Evolutionary conservation across 768 basidiomycete genomes (phyloP).

Genomic region (Glaciozyma antarctica): DNA sequence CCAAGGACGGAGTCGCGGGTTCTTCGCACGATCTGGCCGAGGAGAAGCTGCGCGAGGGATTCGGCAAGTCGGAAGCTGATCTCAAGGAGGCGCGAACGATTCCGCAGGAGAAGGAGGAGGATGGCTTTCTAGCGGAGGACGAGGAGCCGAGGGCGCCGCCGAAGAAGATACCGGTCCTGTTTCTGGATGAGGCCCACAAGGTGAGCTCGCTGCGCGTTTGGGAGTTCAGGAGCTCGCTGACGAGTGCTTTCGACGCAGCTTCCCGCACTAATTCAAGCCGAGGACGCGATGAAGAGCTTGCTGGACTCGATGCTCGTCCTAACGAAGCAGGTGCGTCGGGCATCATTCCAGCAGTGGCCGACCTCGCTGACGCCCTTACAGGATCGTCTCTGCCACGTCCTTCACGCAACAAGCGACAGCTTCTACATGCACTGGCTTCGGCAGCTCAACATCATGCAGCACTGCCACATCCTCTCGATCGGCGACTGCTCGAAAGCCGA

Average conservation of each 20-base stretch:
- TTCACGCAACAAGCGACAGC: constrained; percentile 19
- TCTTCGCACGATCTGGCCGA: constrained; percentile 13
- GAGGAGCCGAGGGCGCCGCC: constrained; percentile 40
- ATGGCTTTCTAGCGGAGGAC: constrained; percentile 37
- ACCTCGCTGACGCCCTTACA: constrained; percentile 42
- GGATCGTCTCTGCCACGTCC: constrained; percentile 18
- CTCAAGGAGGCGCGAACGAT: not conserved
- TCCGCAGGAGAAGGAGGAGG: constrained; percentile 13
- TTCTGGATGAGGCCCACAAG: constrained; percentile 79
- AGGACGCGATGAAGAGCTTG: constrained; percentile 71
- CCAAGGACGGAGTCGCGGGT: not conserved
- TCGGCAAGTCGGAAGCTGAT: not conserved
- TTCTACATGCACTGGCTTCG: constrained; percentile 48
- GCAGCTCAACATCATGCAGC: constrained; percentile 53
- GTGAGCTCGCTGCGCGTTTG: constrained; percentile 39
- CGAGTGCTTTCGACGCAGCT: constrained; percentile 35
- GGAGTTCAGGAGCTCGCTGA: constrained; percentile 3
- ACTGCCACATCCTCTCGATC: constrained; percentile 58
- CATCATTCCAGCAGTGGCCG: constrained; percentile 54
- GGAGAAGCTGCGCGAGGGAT: constrained; percentile 1
- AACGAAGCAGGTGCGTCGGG: constrained; percentile 66
- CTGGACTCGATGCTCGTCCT: constrained; percentile 77
- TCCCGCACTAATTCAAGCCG: constrained; percentile 63
- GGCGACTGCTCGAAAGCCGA: constrained; percentile 69
- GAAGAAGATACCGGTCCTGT: constrained; percentile 70